These are phyloP conservation scores for Cairneyella variabilis DNA, from an alignment of 495 filamentous ascomycete species.

Conservation along the genomic window DNA sequence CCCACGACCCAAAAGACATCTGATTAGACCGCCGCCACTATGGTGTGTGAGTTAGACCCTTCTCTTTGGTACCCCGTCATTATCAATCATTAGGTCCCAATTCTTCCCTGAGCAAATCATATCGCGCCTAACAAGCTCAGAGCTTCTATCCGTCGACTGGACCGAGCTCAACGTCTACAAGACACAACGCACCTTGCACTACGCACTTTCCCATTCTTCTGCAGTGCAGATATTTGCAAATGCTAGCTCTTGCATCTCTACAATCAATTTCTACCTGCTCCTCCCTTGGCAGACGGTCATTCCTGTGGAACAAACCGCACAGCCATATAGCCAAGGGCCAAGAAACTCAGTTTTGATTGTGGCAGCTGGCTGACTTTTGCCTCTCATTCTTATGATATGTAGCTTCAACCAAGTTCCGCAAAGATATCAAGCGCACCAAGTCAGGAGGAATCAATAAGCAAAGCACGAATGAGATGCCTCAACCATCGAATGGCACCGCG, in stretches of 20 bases:
- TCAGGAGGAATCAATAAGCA: not conserved
- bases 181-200: not conserved
- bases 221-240: not conserved
- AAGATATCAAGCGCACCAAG: constrained; percentile 8
- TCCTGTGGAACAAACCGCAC: no score
- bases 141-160: no score
- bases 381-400: constrained; percentile 16
- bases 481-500: constrained; percentile 6
- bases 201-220: not conserved
- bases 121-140: no score
- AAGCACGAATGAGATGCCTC: not conserved
- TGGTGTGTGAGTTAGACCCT: constrained; percentile 23
- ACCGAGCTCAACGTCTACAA: not conserved
- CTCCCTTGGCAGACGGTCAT: no score
- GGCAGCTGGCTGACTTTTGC: constrained; percentile 16
- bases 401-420: constrained; percentile 18
- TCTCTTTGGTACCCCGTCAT: constrained; percentile 8
- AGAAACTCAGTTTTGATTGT: constrained; percentile 15
- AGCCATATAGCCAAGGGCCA: constrained; percentile 21
- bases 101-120: not conserved
- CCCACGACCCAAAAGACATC: not conserved
- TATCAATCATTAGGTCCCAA: not conserved
- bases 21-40: constrained; percentile 13
- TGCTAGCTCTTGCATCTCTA: constrained; percentile 6
- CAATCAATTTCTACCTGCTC: no score